Percentiles rank a stretch among this genome's conserved stretches.
Evolutionary conservation across 257 asterid species (phyloP).

Genomic region (Capsicum pubescens): DNA sequence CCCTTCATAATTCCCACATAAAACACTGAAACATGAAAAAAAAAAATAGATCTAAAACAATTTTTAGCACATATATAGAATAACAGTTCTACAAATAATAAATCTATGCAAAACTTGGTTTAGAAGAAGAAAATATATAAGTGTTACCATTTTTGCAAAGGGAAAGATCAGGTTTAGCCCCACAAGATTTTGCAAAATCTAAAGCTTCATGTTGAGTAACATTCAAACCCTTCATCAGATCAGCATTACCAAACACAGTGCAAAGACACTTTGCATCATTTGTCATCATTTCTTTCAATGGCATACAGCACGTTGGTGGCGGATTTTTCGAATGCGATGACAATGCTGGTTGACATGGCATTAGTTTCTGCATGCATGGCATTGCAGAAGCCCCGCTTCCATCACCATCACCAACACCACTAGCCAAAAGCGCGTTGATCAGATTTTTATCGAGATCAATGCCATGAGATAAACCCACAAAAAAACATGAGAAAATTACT

Average conservation of each 20-base stretch:
- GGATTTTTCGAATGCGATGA: slow-evolving; percentile 34
- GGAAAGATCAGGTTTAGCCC: slow-evolving; percentile 45
- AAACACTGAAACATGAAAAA: too few species aligned
- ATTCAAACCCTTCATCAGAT: slow-evolving; percentile 39
- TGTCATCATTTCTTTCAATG: slow-evolving; percentile 32
- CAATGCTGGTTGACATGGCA: slow-evolving; percentile 53
- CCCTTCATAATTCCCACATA: too few species aligned
- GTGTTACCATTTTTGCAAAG: slow-evolving; percentile 37
- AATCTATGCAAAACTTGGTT: not conserved
- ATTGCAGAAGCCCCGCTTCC: not conserved
- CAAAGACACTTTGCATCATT: slow-evolving; percentile 47
- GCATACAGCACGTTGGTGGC: slow-evolving; percentile 49
- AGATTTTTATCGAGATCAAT: not conserved
- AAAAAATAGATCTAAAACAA: too few species aligned
- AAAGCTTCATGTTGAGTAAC: slow-evolving; percentile 46
- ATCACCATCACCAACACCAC: slow-evolving; percentile 10
- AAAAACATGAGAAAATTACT: slow-evolving; percentile 29
- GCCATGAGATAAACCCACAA: slow-evolving; percentile 34
- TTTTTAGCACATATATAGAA: too few species aligned
- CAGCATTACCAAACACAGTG: slow-evolving; percentile 41
- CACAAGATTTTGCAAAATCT: slow-evolving; percentile 49
- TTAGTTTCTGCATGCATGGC: slow-evolving; percentile 49
- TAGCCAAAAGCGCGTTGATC: not conserved
- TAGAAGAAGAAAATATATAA: too few species aligned
- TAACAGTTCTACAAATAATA: too few species aligned